Conservation (phyloP, 768 basidiomycete species). For the Kwoniella botswanensis region DNA sequence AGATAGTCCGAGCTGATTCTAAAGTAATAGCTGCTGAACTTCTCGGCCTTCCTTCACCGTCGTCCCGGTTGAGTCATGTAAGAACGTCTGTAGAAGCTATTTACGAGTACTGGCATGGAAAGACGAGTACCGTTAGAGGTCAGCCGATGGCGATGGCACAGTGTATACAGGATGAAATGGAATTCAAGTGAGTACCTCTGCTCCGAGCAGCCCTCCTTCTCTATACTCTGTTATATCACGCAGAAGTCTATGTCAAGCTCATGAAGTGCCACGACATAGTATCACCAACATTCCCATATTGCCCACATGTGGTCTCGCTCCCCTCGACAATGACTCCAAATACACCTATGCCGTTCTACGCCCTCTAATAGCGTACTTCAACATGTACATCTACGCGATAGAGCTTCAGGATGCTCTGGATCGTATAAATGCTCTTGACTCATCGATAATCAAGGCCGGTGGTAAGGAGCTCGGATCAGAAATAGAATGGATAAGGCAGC, state of each 20-base stretch:
- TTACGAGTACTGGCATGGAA: conserved; percentile 19
- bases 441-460: not conserved
- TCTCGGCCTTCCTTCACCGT: conserved; percentile 6
- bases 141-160: conserved; percentile 5
- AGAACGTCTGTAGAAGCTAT: conserved; percentile 7
- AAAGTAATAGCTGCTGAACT: conserved; percentile 11
- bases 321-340: not conserved
- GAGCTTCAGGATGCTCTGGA: conserved; percentile 20
- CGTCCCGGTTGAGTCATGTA: not conserved
- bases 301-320: not conserved
- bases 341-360: conserved; percentile 12
- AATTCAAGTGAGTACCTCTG: conserved; percentile 17
- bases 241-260: not conserved
- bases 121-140: conserved; percentile 12
- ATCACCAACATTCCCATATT: conserved; percentile 10
- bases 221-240: not conserved
- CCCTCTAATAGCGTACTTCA: conserved; percentile 9
- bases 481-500: conserved; percentile 15
- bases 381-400: conserved; percentile 13
- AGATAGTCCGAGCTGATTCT: not conserved
- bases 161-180: conserved; percentile 20
- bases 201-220: not conserved
- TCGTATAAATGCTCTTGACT: conserved; percentile 1
- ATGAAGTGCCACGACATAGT: not conserved
- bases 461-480: conserved; percentile 5